Evolutionary conservation across 2,329 filamentous ascomycete genomes (phyloP).

Genomic region (Talaromyces sp.): DNA sequence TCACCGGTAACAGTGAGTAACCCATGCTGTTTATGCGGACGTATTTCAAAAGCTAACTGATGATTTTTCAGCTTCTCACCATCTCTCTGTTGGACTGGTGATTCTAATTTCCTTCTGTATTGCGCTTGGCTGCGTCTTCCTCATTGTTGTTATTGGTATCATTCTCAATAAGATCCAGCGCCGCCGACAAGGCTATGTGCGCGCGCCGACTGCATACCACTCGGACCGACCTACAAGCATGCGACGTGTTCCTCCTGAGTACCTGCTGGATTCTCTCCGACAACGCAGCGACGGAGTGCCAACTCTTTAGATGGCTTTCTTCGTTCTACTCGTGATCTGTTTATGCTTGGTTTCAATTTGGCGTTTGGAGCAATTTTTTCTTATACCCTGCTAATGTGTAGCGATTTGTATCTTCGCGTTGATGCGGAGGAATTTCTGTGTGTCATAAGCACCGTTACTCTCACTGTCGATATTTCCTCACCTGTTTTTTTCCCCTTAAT

Average conservation of each 20-base stretch:
- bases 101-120: conserved; percentile 44
- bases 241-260: conserved; percentile 41
- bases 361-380: conserved; percentile 1
- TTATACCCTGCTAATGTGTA: conserved; percentile 12
- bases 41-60: conserved; percentile 11
- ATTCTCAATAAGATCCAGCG: conserved; percentile 45
- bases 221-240: conserved; percentile 43
- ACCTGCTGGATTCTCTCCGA: conserved; percentile 38
- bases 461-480: conserved; percentile 9
- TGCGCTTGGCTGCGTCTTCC: conserved; percentile 43
- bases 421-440: neutral
- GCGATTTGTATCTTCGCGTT: conserved; percentile 6
- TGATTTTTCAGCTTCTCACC: conserved; percentile 23
- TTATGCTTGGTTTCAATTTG: neutral
- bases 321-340: neutral
- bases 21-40: neutral
- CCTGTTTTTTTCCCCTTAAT: neutral
- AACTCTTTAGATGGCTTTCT: conserved; percentile 20
- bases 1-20: conserved; percentile 57
- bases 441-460: conserved; percentile 1
- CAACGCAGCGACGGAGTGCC: conserved; percentile 31
- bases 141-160: conserved; percentile 42
- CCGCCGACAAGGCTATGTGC: conserved; percentile 41
- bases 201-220: conserved; percentile 38
- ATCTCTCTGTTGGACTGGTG: conserved; percentile 40